These are phyloP conservation scores for Corrigiola litoralis DNA, from an alignment of 179 eudicot genomes.

Conservation along the genomic window DNA sequence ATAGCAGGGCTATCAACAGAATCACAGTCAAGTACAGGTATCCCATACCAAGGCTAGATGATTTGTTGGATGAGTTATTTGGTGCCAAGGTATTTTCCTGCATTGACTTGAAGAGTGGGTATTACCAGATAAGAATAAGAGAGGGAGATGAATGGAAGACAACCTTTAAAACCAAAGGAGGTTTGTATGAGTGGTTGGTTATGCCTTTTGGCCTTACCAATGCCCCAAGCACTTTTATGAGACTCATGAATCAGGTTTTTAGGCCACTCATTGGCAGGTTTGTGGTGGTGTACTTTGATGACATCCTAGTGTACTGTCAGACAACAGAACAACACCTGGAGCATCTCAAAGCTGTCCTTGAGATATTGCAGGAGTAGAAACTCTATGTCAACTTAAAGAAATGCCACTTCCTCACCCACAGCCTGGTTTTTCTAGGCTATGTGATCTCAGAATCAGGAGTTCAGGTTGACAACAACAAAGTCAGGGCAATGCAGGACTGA, in stretches of 20 bases:
- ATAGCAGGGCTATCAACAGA: background rate
- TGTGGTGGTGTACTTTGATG: slow-evolving; percentile 8
- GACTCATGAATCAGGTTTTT: background rate
- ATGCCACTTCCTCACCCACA: background rate
- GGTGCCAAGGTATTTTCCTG: too few species aligned
- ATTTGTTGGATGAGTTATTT: too few species aligned
- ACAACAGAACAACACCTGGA: background rate
- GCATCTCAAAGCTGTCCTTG: background rate
- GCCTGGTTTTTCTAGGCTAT: too few species aligned
- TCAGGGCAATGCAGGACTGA: too few species aligned
- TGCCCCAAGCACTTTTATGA: slow-evolving; percentile 1
- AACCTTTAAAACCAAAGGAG: too few species aligned
- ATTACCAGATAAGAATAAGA: too few species aligned
- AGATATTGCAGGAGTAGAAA: background rate
- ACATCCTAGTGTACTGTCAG: background rate
- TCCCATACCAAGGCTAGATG: background rate
- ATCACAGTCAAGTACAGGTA: background rate
- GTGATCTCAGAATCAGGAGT: too few species aligned
- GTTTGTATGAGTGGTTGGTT: too few species aligned
- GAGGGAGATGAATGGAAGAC: too few species aligned
- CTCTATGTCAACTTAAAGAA: background rate
- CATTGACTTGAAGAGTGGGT: too few species aligned
- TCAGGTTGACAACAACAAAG: too few species aligned
- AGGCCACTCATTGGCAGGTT: background rate
- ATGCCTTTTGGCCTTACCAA: background rate